Base-by-base conservation (phyloP, 2,329 filamentous ascomycete genomes). In the Aspergillus sp. region DNA sequence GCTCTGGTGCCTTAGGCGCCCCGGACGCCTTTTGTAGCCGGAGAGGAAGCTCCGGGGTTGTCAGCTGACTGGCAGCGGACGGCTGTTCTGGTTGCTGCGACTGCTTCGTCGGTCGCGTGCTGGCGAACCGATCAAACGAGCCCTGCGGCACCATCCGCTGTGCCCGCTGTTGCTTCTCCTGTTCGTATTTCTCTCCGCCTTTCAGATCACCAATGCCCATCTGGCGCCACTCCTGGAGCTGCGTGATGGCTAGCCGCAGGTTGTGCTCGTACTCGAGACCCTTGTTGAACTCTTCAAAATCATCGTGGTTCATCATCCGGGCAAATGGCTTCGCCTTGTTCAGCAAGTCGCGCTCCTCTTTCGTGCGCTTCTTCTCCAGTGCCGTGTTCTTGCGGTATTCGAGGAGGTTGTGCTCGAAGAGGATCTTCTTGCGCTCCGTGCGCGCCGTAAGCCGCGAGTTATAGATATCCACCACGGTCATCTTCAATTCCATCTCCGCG, bases 381-480 rank as follows among this genome's bases (percentile, higher is more conserved):
- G 92, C 90, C 25, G 86, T 89, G 73, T 96, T 96, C 75, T 96
- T 96, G 63, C 92, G 85, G 71, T 99, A 99, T 58, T 99, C 94
- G 3, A 99, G 82, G 27, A 99, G 82, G 62, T 90, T 90, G 76
- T 99, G 95, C 73, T 98, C 93, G 70, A 99, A 98, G 5, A 99
- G 90, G 54, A 98, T 90, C 79, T 95, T 96, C 78, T 99, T 99
- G 49, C 95, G 86, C 70, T 98, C 94, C 6, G 94, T 94, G 66
- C 95, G 88, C 59, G 93, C 90, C 2, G 93, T 96, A 17, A 99
- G 80, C 4, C 93, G 88, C 60, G 90, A 89, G 72, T 99, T 99
- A 82, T 99, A 99, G 54, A 99, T 96, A 66, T 96, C 92, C 88
- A 99, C 97, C 19, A 99, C 92, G 0, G 92, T 96, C 79, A 98